Evolutionary conservation across 75 land plant species (phyloP).

Genomic region (Larix kaempferi): DNA sequence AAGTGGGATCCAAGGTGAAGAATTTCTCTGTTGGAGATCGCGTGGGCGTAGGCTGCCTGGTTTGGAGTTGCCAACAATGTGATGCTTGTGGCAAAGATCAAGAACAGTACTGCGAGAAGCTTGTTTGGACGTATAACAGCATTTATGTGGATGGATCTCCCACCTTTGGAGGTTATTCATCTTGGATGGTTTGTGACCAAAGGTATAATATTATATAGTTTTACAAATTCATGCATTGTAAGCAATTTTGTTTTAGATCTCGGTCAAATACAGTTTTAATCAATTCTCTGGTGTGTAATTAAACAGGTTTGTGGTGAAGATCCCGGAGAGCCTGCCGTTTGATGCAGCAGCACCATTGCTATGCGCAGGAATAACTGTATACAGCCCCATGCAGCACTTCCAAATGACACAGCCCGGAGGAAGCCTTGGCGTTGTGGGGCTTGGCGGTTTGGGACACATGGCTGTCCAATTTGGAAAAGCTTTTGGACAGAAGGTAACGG

Average conservation of each 20-base stretch:
- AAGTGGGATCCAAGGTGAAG: constrained; percentile 60
- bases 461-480: constrained; percentile 91
- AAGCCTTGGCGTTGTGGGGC: constrained; percentile 38
- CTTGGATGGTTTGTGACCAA: constrained; percentile 14
- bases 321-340: constrained; percentile 36
- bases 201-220: constrained; percentile 9
- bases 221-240: background rate
- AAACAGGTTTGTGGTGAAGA: constrained; percentile 28
- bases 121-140: constrained; percentile 15
- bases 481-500: constrained; percentile 91
- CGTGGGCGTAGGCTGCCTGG: constrained; percentile 74
- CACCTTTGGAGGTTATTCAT: constrained; percentile 33
- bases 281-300: background rate
- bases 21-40: constrained; percentile 67
- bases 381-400: constrained; percentile 39
- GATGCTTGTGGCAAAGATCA: constrained; percentile 9
- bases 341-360: constrained; percentile 46
- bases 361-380: constrained; percentile 48
- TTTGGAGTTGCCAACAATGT: constrained; percentile 22
- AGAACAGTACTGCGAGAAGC: background rate
- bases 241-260: too few relatives aligned
- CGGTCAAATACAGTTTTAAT: background rate
- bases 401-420: constrained; percentile 28
- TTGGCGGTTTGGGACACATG: constrained; percentile 93
- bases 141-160: constrained; percentile 17